These are phyloP conservation scores for Globisporangium cederbergense DNA, from an alignment of 352 stramenopile genomes.

Conservation along the genomic window DNA sequence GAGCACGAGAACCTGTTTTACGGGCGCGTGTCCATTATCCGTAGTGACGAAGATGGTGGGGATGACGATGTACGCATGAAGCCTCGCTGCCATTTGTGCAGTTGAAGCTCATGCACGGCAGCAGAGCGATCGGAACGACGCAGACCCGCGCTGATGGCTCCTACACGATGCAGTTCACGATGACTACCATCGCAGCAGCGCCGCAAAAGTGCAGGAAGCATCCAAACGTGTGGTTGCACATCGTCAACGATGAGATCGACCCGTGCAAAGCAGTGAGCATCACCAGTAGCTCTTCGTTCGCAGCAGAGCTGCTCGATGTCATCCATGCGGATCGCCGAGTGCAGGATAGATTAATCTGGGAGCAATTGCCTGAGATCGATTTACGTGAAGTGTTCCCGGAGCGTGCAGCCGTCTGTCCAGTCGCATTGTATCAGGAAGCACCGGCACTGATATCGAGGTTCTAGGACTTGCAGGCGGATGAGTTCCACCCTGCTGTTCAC, in stretches of 20 bases:
- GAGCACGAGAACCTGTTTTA: slow-evolving; percentile 11
- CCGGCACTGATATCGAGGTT: neutral
- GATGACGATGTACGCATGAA: neutral
- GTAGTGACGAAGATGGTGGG: neutral
- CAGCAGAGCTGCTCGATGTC: neutral
- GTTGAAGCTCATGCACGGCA: slow-evolving; percentile 3
- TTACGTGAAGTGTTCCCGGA: neutral
- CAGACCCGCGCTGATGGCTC: slow-evolving; percentile 8
- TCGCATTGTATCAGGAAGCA: neutral
- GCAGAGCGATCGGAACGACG: neutral
- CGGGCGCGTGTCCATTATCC: slow-evolving; percentile 2
- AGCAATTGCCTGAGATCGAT: slow-evolving; percentile 9
- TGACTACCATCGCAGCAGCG: neutral
- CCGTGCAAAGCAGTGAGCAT: slow-evolving; percentile 10
- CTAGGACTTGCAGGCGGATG: slow-evolving; percentile 9
- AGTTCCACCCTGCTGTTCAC: slow-evolving; percentile 4
- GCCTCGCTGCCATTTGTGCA: neutral
- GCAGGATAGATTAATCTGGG: slow-evolving; percentile 6
- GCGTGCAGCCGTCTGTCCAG: neutral
- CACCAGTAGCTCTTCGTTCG: slow-evolving; percentile 8
- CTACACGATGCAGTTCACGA: slow-evolving; percentile 12
- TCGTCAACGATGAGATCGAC: neutral
- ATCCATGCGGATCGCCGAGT: neutral
- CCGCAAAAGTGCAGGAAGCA: neutral
- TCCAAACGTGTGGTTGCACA: neutral